Percentiles rank a stretch among this genome's conserved stretches.
phyloP scores from a whole-genome alignment of 768 basidiomycete genomes.

The Tephrocybe sp. region DNA sequence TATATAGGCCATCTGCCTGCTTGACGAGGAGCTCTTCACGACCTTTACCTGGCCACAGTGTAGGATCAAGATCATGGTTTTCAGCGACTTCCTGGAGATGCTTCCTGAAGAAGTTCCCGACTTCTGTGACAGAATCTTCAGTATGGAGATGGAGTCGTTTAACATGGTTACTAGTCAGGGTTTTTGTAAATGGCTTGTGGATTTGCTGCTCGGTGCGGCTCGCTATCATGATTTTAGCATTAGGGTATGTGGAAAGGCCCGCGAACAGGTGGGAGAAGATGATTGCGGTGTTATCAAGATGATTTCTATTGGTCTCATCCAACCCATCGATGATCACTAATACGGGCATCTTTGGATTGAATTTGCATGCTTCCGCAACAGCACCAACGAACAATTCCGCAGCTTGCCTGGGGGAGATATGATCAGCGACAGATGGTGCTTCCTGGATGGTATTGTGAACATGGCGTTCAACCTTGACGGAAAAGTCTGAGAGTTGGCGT shows the following conservation, averaged over 20 bases:
- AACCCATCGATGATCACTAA: slow-evolving; percentile 19
- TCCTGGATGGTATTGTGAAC: no score
- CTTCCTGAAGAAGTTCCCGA: slow-evolving; percentile 6
- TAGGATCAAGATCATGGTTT: slow-evolving; percentile 8
- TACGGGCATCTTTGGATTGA: slow-evolving; percentile 3
- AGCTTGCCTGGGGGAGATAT: slow-evolving; percentile 10
- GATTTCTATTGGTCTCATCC: slow-evolving; percentile 13
- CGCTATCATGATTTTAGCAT: slow-evolving; percentile 14
- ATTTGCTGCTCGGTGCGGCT: slow-evolving; percentile 17
- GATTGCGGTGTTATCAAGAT: slow-evolving; percentile 6
- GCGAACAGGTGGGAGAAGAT: slow-evolving; percentile 10
- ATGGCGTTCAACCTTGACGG: no score
- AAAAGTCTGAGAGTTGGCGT: no score
- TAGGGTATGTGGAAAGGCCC: slow-evolving; percentile 1
- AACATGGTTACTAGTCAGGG: slow-evolving; percentile 4
- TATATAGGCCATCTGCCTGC: slow-evolving; percentile 7
- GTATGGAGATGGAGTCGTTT: slow-evolving; percentile 17
- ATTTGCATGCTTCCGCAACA: slow-evolving; percentile 7
- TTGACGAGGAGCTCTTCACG: background rate
- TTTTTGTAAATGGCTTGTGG: slow-evolving; percentile 7
- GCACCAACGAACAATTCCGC: slow-evolving; percentile 13
- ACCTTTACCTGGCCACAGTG: slow-evolving; percentile 8
- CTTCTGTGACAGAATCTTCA: slow-evolving; percentile 11
- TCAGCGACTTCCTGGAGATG: slow-evolving; percentile 1
- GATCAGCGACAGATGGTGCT: slow-evolving; percentile 5